Evolutionary conservation across 2,329 filamentous ascomycete genomes (phyloP).

Genomic region (Fusarium hostae): DNA sequence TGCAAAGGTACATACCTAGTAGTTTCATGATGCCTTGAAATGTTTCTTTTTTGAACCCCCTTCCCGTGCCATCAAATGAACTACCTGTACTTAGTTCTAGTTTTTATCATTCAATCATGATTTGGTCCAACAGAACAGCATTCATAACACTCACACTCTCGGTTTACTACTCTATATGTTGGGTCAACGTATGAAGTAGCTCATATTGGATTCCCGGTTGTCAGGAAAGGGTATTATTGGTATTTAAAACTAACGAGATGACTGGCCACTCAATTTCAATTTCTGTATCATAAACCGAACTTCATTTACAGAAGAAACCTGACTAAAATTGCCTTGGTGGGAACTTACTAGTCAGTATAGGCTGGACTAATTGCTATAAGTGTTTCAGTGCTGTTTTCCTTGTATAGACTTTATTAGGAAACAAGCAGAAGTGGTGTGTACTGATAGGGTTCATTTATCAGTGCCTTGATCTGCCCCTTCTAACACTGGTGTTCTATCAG

Average conservation of each 20-base stretch:
- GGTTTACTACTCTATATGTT: not conserved
- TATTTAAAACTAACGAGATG: not conserved
- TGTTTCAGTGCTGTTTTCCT: not conserved
- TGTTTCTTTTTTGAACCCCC: not conserved
- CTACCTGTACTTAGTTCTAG: too few relatives aligned
- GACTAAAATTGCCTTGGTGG: not conserved
- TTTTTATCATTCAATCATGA: not conserved
- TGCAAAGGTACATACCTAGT: too few relatives aligned
- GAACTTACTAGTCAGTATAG: not conserved
- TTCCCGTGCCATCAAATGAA: not conserved
- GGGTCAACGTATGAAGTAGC: not conserved
- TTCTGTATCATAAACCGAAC: not conserved
- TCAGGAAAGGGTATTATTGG: not conserved
- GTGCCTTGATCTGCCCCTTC: not conserved
- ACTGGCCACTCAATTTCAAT: not conserved
- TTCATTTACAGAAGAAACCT: not conserved
- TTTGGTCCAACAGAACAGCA: not conserved
- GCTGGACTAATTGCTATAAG: not conserved
- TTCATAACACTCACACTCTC: too few relatives aligned
- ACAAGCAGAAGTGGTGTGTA: not conserved
- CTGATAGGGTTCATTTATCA: not conserved
- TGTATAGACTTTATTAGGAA: not conserved
- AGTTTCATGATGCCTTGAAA: not conserved
- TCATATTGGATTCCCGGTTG: not conserved
- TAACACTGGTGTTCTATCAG: not conserved